Evolutionary conservation across 2,329 filamentous ascomycete genomes (phyloP).

Genomic region (Aspergillus novoparasiticus): DNA sequence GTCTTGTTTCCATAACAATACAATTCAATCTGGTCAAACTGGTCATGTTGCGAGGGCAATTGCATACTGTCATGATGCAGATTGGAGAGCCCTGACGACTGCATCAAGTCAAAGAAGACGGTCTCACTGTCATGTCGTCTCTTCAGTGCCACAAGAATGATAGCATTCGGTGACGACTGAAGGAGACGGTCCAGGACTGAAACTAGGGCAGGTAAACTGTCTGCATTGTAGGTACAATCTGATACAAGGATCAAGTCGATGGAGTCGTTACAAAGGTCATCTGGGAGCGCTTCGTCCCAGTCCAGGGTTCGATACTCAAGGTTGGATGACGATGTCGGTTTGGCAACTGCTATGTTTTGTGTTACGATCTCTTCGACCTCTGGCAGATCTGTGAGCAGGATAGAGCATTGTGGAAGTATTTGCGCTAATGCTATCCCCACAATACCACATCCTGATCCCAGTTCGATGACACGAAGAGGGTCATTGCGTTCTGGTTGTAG

Average conservation of each 20-base stretch:
- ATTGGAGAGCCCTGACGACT: constrained; percentile 37
- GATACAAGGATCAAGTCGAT: constrained; percentile 66
- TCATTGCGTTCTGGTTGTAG: constrained; percentile 30
- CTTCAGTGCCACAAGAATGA: constrained; percentile 66
- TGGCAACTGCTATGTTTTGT: constrained; percentile 55
- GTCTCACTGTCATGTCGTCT: constrained; percentile 67
- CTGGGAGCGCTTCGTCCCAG: constrained; percentile 61
- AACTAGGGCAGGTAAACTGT: constrained; percentile 66
- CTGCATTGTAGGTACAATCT: constrained; percentile 74
- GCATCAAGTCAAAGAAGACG: constrained; percentile 66
- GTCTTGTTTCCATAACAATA: constrained; percentile 33
- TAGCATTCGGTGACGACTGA: constrained; percentile 49
- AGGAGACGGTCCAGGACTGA: constrained; percentile 56
- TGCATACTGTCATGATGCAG: constrained; percentile 35
- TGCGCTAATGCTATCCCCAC: constrained; percentile 66
- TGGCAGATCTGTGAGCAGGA: constrained; percentile 66
- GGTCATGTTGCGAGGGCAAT: constrained; percentile 40
- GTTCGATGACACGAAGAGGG: constrained; percentile 59
- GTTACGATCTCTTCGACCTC: constrained; percentile 64
- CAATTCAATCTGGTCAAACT: constrained; percentile 42
- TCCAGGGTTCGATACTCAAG: constrained; percentile 59
- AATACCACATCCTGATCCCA: constrained; percentile 70
- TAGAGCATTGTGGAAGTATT: constrained; percentile 52
- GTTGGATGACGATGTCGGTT: constrained; percentile 45
- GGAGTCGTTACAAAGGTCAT: constrained; percentile 35